These are phyloP conservation scores for Styphnolobium japonicum DNA, from an alignment of 306 rosid genomes.

Conservation along the genomic window DNA sequence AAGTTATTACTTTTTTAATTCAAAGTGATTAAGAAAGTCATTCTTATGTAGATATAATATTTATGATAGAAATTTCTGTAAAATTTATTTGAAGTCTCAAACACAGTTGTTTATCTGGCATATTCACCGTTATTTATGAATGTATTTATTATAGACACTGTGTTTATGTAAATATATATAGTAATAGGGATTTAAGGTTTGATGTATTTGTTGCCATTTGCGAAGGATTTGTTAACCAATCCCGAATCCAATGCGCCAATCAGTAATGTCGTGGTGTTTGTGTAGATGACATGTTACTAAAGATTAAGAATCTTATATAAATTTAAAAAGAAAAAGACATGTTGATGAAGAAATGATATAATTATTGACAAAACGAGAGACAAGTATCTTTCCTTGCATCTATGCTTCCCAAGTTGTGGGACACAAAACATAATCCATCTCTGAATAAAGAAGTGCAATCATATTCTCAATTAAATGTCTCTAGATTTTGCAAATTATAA, in stretches of 20 bases:
- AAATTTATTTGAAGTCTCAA: too few relatives aligned
- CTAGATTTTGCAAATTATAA: slow-evolving; percentile 10
- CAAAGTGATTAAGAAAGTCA: too few relatives aligned
- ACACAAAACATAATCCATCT: slow-evolving; percentile 9
- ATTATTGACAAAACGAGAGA: slow-evolving; percentile 1
- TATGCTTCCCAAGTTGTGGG: slow-evolving; percentile 28
- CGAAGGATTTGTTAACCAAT: background rate
- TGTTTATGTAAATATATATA: background rate
- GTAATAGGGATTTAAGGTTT: background rate
- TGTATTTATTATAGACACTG: background rate
- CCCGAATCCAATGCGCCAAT: background rate
- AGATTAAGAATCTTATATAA: background rate
- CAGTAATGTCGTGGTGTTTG: background rate
- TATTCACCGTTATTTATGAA: background rate
- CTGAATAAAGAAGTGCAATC: slow-evolving; percentile 15
- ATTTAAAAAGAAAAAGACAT: background rate
- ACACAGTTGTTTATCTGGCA: background rate
- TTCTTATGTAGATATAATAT: too few relatives aligned
- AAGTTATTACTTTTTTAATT: too few relatives aligned
- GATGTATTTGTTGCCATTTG: background rate
- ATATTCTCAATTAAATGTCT: slow-evolving; percentile 14
- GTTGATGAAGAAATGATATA: slow-evolving; percentile 9
- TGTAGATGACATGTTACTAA: background rate
- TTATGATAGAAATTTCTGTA: too few relatives aligned
- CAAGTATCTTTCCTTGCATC: slow-evolving; percentile 27